Percentiles rank a stretch among this genome's conserved stretches.
Evolutionary conservation across 805 yeast species (phyloP).

Genomic region (Monosporozyma aquatica): DNA sequence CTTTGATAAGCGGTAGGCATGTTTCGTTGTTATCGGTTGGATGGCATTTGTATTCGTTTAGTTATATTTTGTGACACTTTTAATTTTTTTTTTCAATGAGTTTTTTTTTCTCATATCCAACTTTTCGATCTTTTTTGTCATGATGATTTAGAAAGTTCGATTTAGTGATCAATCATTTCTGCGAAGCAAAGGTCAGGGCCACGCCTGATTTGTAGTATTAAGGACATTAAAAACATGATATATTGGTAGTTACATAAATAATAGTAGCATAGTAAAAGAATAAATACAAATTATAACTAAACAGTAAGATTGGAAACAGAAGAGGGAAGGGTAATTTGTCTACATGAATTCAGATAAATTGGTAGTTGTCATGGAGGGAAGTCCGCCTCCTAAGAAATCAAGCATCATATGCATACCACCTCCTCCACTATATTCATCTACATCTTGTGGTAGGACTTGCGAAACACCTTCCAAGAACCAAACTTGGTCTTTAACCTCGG

Average conservation of each 20-base stretch:
- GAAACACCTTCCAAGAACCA: conserved; percentile 94
- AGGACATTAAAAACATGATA: too few species aligned
- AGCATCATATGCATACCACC: conserved; percentile 91
- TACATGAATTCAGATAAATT: conserved; percentile 29
- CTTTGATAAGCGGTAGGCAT: not conserved
- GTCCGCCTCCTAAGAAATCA: conserved; percentile 70
- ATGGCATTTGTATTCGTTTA: not conserved
- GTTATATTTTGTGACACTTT: not conserved
- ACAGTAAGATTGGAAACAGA: not conserved
- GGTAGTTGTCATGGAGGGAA: conserved; percentile 40
- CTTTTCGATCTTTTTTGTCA: too few species aligned
- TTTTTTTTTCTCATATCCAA: too few species aligned
- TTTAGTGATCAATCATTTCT: too few species aligned
- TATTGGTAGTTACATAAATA: too few species aligned
- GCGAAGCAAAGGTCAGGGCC: too few species aligned
- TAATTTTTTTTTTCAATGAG: not conserved
- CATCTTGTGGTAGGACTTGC: conserved; percentile 82
- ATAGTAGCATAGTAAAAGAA: not conserved
- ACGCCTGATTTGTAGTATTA: too few species aligned
- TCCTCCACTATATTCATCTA: conserved; percentile 86
- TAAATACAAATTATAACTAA: not conserved
- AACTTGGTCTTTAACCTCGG: conserved; percentile 79
- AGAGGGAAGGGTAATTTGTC: conserved; percentile 1
- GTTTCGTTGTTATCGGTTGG: not conserved
- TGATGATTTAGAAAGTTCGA: too few species aligned